Evolutionary conservation across 768 basidiomycete species (phyloP), one percentile per base, ranked within the genome.

Genomic region (Suillus weaverae): DNA sequence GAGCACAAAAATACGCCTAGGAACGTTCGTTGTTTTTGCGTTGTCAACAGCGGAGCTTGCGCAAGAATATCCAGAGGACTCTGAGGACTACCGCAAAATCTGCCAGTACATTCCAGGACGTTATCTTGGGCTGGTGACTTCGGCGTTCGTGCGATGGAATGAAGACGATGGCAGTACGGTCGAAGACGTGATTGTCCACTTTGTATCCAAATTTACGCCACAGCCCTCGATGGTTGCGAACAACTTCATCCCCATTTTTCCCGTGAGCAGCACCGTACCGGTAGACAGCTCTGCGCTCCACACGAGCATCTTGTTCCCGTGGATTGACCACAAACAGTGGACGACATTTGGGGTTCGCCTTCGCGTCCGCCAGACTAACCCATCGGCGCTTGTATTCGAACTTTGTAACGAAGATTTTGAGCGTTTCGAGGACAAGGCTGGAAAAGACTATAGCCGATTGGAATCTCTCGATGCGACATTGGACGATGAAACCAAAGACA

Each of bases 301-400:
- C 36, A 70, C 70, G 20, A 71, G 33, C 20, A 60, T 63, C 41
- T 60, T 73, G 43, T 73, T 74, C 65, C 76, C 76, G 26, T 68
- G 54, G 61, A 53, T 54, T 10, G 68, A 70, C 64, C 35, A 46
- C 36, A 33, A 63, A 35, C 71, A 70, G 43, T 75, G 70, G 73
- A 74, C 72, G 39, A 68, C 71, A 35, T 67, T 68, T 36, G 74
- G 74, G 13, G 66, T 69, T 16, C 71, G 69, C 5, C 62, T 74
- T 30, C 51, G 61, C 14, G 64, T 74, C 16, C 26, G 53, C 20
- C 59, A 22, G 38, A 38, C 68, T 11, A 65, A 73, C 57, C 62
- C 67, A 18, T 73, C 74, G 0, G 46, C 66, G 33, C 67, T 76
- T 18, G 18, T 41, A 5, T 76, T 76, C 61, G 62, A 64, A 20